These are phyloP conservation scores for Coix lacrymajobi DNA, from an alignment of 176 grass and related monocot species.

Conservation along the genomic window DNA sequence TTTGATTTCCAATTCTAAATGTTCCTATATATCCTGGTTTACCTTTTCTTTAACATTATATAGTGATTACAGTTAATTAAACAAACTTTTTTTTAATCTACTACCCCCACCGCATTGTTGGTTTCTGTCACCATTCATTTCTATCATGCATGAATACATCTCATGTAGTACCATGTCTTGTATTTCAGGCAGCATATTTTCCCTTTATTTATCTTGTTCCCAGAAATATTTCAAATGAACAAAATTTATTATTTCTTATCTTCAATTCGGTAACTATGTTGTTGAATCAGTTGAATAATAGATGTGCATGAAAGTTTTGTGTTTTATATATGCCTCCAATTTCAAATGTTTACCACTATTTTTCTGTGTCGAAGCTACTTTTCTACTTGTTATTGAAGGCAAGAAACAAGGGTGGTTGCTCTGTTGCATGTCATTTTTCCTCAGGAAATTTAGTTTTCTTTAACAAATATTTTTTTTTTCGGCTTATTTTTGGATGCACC, in stretches of 20 bases:
- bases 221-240: background rate
- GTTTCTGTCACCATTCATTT: slow-evolving; percentile 28
- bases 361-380: background rate
- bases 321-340: background rate
- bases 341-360: background rate
- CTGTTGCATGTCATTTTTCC: background rate
- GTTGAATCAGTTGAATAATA: background rate
- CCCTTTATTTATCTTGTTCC: background rate
- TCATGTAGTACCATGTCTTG: slow-evolving; percentile 21
- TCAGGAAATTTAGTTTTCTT: background rate
- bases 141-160: slow-evolving; percentile 28
- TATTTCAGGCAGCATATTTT: background rate
- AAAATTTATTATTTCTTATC: background rate
- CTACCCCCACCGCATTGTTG: background rate
- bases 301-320: background rate
- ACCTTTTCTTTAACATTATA: too few species aligned
- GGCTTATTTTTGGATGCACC: background rate
- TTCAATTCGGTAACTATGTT: background rate
- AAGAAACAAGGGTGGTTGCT: background rate
- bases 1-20: too few species aligned
- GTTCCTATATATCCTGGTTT: too few species aligned
- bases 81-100: too few species aligned
- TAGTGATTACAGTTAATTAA: too few species aligned
- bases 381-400: background rate
- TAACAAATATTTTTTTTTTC: background rate